Conservation (phyloP, 2,329 filamentous ascomycete species). For the Xylaria sp. region DNA sequence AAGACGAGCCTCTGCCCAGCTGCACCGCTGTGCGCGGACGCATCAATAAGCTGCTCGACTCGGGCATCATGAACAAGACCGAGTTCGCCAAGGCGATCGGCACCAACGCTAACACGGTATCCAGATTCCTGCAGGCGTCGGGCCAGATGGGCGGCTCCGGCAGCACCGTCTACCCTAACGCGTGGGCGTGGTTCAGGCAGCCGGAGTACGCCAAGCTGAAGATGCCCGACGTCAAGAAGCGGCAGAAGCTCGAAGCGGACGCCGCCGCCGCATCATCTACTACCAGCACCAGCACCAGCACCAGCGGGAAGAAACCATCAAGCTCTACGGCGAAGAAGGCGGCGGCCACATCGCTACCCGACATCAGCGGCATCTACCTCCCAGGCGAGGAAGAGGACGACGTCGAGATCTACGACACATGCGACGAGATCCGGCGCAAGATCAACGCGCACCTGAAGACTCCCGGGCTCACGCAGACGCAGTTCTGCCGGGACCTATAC, state of each 20-base stretch:
- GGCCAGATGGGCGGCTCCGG: slow-evolving; percentile 36
- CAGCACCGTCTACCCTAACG: slow-evolving; percentile 33
- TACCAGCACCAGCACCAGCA: too few relatives aligned
- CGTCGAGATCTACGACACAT: slow-evolving; percentile 65
- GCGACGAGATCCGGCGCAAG: slow-evolving; percentile 67
- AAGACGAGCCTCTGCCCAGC: slow-evolving; percentile 30
- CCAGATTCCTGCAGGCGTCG: slow-evolving; percentile 34
- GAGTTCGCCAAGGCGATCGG: slow-evolving; percentile 42
- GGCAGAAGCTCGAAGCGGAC: slow-evolving; percentile 39
- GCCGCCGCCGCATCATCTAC: slow-evolving; percentile 15
- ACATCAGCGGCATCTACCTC: slow-evolving; percentile 56
- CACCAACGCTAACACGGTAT: slow-evolving; percentile 27
- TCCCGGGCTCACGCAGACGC: slow-evolving; percentile 60
- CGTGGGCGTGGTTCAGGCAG: slow-evolving; percentile 44
- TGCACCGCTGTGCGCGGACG: slow-evolving; percentile 38
- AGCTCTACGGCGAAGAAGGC: slow-evolving; percentile 1
- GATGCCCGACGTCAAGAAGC: slow-evolving; percentile 45
- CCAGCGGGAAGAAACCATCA: neutral
- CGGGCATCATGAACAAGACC: slow-evolving; percentile 43
- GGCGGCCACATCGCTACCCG: slow-evolving; percentile 39
- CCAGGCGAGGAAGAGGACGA: slow-evolving; percentile 55
- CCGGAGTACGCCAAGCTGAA: slow-evolving; percentile 42
- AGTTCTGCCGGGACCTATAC: slow-evolving; percentile 59
- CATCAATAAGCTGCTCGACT: slow-evolving; percentile 44
- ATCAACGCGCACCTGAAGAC: slow-evolving; percentile 62